Evolutionary conservation across 345 rosid genomes (phyloP), one percentile per base, ranked within the genome.

Genomic region (Corchorus olitorius): DNA sequence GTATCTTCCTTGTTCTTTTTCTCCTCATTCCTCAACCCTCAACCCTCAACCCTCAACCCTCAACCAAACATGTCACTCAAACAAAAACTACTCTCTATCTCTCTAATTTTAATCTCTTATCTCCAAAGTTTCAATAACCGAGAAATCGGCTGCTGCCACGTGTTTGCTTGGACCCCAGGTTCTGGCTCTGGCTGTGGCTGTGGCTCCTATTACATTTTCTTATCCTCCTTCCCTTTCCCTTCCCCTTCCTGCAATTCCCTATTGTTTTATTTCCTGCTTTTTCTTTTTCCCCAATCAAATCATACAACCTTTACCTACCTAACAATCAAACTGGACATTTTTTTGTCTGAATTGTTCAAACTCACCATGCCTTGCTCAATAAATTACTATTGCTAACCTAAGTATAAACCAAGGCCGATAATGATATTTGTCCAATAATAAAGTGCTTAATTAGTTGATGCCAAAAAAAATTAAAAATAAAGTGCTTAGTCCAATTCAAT

Each of bases 71-170:
- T n/a, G n/a, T n/a, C n/a, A n/a, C n/a, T n/a, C n/a, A n/a, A n/a
- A n/a, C n/a, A n/a, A n/a, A 6, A 8, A 19, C 45, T 45, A 53
- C 39, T 13, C 4, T 53, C 50, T 61, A 43, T 8, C 3, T 20
- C 8, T 16, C 14, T 12, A 27, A 27, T 45, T 43, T 4, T 20
- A n/a, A n/a, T 61, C 34, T 76, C 64, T 78, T 75, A 85, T 70
- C 75, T 70, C 27, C 22, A 77, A 13, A 63, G 35, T 14, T 17
- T 22, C 16, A 15, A 56, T 20, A 15, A n/a, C 1, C 1, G 27
- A 15, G 80, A 55, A 69, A 81, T 75, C 76, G 76, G 53, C 16
- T 77, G 45, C 2, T 68, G 86, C 83, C 90, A 90, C 91, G 91
- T 85, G 89, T 83, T 61, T 27, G 27, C 27, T 27, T 27, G 27